phyloP scores from a whole-genome alignment of 2,329 filamentous ascomycete species.

The Macrophomina pseudophaseolina region DNA sequence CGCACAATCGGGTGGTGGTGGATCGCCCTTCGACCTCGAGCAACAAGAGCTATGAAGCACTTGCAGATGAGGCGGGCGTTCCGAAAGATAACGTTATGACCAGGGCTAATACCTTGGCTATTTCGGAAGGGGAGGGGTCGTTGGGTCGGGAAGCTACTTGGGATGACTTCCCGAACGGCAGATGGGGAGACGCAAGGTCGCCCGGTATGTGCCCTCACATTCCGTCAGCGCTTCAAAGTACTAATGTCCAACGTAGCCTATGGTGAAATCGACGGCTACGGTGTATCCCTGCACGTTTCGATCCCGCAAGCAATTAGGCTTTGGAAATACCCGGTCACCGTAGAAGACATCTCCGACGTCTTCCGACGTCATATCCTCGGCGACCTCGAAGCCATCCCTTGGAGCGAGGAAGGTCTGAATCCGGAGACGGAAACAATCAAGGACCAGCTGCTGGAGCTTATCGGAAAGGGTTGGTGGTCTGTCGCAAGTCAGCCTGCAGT shows the following conservation, averaged over 20 bases:
- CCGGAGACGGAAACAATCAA: conserved; percentile 85
- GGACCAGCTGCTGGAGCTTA: conserved; percentile 74
- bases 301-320: conserved; percentile 80
- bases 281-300: conserved; percentile 90
- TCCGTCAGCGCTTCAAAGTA: background rate
- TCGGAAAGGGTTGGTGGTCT: conserved; percentile 91
- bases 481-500: conserved; percentile 94
- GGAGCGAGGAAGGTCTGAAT: conserved; percentile 88
- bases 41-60: conserved; percentile 64
- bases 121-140: conserved; percentile 89
- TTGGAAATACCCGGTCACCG: conserved; percentile 78
- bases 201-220: conserved; percentile 51
- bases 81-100: conserved; percentile 74
- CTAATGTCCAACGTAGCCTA: conserved; percentile 62
- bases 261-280: conserved; percentile 97
- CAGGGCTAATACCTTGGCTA: conserved; percentile 84
- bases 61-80: conserved; percentile 77
- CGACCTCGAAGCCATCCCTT: conserved; percentile 80
- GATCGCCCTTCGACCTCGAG: conserved; percentile 63
- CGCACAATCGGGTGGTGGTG: conserved; percentile 86
- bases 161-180: conserved; percentile 97
- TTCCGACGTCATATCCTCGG: conserved; percentile 84
- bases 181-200: conserved; percentile 91
- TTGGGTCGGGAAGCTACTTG: conserved; percentile 94
- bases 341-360: conserved; percentile 74